Conservation (phyloP, 2,329 filamentous ascomycete species). For the Sporothrix protearum region DNA sequence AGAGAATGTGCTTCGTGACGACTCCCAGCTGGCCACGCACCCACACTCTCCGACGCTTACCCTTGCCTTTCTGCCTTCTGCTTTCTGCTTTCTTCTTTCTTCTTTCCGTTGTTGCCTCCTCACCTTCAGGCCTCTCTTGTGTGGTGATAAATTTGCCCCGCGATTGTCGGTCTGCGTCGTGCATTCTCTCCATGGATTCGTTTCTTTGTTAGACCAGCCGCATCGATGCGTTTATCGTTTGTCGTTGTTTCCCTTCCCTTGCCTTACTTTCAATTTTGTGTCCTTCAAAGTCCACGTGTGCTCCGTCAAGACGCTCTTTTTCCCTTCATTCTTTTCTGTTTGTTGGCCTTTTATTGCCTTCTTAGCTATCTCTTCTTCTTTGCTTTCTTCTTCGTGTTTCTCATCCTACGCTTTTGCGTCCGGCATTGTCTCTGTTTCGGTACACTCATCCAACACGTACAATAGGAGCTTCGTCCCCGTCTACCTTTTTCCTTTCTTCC, state of each 20-base stretch:
- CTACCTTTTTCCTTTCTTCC: not conserved
- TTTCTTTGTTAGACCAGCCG: not conserved
- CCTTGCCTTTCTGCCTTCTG: not conserved
- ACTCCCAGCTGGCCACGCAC: not conserved
- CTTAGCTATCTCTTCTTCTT: not conserved
- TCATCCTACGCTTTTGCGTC: not conserved
- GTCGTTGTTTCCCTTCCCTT: too few species aligned
- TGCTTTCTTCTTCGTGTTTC: not conserved
- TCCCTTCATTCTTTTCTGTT: too few species aligned
- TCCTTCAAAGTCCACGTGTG: not conserved
- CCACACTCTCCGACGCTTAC: not conserved
- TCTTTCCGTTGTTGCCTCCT: not conserved
- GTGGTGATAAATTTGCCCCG: not conserved
- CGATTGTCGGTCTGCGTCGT: not conserved
- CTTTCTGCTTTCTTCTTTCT: not conserved
- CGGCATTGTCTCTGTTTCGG: not conserved
- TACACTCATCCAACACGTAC: not conserved
- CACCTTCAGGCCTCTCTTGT: not conserved
- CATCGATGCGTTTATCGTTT: not conserved
- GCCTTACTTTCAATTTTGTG: not conserved
- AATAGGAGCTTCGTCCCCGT: not conserved
- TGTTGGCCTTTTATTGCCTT: not conserved
- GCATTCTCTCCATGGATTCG: not conserved
- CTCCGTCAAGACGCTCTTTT: not conserved
- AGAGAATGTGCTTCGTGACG: not conserved